Percentiles rank a stretch among this genome's conserved stretches.
Conservation (phyloP, 169 alveolate species). For the Plasmodium berghei region DNA sequence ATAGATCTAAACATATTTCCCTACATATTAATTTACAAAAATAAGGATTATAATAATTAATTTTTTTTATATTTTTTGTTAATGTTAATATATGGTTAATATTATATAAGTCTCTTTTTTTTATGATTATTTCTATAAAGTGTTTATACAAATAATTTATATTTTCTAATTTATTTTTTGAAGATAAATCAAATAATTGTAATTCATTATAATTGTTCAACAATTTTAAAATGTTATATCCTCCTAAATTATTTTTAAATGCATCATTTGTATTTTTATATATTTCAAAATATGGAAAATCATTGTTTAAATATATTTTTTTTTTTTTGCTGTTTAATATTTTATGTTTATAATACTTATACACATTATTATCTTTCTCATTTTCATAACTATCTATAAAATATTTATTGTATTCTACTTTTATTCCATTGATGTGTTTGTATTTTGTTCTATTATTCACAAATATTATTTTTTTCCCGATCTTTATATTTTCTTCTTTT, state of each 20-base stretch:
- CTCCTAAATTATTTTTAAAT: slow-evolving; percentile 47
- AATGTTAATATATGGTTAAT: slow-evolving; percentile 19
- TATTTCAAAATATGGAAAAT: slow-evolving; percentile 43
- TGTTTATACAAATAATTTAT: slow-evolving; percentile 11
- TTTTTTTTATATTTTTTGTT: slow-evolving; percentile 22
- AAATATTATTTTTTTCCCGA: slow-evolving; percentile 22
- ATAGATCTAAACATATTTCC: slow-evolving; percentile 35
- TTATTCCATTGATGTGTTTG: slow-evolving; percentile 1
- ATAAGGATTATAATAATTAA: slow-evolving; percentile 54
- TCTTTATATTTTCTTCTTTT: slow-evolving; percentile 31
- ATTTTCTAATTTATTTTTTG: not conserved
- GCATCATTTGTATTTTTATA: slow-evolving; percentile 58
- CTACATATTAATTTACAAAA: slow-evolving; percentile 56
- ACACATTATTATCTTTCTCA: slow-evolving; percentile 37
- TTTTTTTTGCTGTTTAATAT: slow-evolving; percentile 23
- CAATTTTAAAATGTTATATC: slow-evolving; percentile 24
- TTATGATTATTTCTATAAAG: slow-evolving; percentile 33
- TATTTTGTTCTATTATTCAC: slow-evolving; percentile 34
- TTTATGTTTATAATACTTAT: slow-evolving; percentile 45
- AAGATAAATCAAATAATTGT: slow-evolving; percentile 18
- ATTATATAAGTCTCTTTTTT: slow-evolving; percentile 40
- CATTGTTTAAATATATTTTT: slow-evolving; percentile 16
- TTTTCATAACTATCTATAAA: slow-evolving; percentile 48
- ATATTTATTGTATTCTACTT: slow-evolving; percentile 6
- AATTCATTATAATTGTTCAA: slow-evolving; percentile 38